Evolutionary conservation across 768 basidiomycete genomes (phyloP).

Genomic region (Tylopilus vinaceipallidus): DNA sequence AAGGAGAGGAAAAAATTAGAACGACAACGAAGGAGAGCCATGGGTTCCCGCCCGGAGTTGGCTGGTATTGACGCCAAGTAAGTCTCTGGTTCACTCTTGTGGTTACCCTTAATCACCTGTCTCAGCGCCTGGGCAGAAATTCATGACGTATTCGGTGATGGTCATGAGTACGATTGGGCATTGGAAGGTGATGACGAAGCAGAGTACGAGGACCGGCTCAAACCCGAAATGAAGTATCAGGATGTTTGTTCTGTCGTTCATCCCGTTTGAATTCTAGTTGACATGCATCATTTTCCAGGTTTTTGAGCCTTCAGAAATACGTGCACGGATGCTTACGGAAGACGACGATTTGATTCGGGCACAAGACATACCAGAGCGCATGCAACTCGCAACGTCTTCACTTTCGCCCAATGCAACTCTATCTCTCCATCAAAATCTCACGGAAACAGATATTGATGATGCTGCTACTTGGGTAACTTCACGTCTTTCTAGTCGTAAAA

Average conservation of each 20-base stretch:
- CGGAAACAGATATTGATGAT: slow-evolving; percentile 69
- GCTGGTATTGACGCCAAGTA: slow-evolving; percentile 83
- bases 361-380: slow-evolving; percentile 91
- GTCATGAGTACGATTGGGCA: slow-evolving; percentile 95
- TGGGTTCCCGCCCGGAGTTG: slow-evolving; percentile 64
- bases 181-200: slow-evolving; percentile 74
- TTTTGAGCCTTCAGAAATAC: slow-evolving; percentile 97
- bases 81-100: slow-evolving; percentile 30
- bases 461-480: slow-evolving; percentile 89
- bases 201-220: slow-evolving; percentile 45
- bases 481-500: slow-evolving; percentile 70
- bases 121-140: slow-evolving; percentile 92
- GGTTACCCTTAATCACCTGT: slow-evolving; percentile 11
- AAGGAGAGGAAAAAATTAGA: slow-evolving; percentile 63
- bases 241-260: slow-evolving; percentile 52
- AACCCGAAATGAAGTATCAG: slow-evolving; percentile 77
- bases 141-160: slow-evolving; percentile 94
- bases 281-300: slow-evolving; percentile 52
- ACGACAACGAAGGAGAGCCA: slow-evolving; percentile 62
- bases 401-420: slow-evolving; percentile 65
- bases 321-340: slow-evolving; percentile 82
- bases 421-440: slow-evolving; percentile 59
- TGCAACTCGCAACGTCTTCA: slow-evolving; percentile 87
- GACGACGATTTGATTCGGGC: slow-evolving; percentile 91
- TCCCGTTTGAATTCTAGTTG: not conserved